Conservation (phyloP, 1,284 basidiomycete genomes). For the Pseudozyma hubeiensis region DNA sequence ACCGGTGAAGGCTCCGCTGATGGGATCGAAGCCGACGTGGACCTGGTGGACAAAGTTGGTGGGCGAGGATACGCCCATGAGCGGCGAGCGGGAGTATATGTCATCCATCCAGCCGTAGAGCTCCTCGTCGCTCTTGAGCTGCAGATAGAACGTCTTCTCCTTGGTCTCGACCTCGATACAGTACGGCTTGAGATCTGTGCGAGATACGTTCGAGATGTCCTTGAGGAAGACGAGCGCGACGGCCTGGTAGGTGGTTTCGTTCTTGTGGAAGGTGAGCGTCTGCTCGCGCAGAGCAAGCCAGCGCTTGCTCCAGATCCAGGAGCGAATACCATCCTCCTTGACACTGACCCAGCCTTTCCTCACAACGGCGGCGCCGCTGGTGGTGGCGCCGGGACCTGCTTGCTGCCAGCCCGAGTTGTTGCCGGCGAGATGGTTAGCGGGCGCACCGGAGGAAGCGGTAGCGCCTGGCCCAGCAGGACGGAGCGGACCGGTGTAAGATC, state of each 20-base stretch:
- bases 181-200: conserved; percentile 92
- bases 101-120: conserved; percentile 97
- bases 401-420: conserved; percentile 46
- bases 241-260: conserved; percentile 80
- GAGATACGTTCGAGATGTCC: conserved; percentile 87
- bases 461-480: conserved; percentile 59
- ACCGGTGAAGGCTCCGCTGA: conserved; percentile 92
- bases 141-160: conserved; percentile 80
- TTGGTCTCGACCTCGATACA: conserved; percentile 82
- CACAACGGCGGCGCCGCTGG: conserved; percentile 56
- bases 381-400: conserved; percentile 44
- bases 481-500: conserved; percentile 61
- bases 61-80: conserved; percentile 91
- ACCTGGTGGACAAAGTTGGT: conserved; percentile 99
- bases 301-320: conserved; percentile 91
- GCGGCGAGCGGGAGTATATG: conserved; percentile 88
- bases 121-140: conserved; percentile 92
- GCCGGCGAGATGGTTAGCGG: conserved; percentile 25
- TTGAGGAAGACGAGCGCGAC: conserved; percentile 76
- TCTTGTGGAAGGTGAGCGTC: conserved; percentile 87
- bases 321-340: conserved; percentile 72
- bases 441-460: conserved; percentile 22
- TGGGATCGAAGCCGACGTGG: conserved; percentile 95
- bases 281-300: conserved; percentile 88
- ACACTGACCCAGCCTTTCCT: conserved; percentile 67